Evolutionary conservation across 257 asterid genomes (phyloP), one percentile per base, ranked within the genome.

Genomic region (Craterostigma plantagineum): DNA sequence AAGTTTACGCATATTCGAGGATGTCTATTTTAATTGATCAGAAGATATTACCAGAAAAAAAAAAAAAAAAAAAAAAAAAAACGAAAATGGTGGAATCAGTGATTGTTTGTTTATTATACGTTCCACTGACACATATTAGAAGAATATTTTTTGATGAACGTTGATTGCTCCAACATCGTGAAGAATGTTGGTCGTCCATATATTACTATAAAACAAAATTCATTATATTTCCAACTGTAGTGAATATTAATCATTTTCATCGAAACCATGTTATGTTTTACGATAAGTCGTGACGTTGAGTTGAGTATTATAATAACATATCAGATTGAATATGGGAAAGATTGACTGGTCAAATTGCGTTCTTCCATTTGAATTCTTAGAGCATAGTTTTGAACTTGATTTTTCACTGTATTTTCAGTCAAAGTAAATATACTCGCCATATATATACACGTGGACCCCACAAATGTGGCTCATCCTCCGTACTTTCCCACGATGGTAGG

Each of bases 11-110:
- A n/a, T n/a, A n/a, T n/a, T n/a, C n/a, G n/a, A n/a, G n/a, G 30
- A 23, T 6, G 4, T 23, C 30, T 2, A 23, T 23, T 23, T 23
- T 23, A 2, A 23, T 23, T 2, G 42, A 37, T 47, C 61, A 66
- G 71, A 63, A 66, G 85, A 85, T 74, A 71, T 35, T 70, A 78
- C 41, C n/a, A n/a, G n/a, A n/a, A n/a, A n/a, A n/a, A n/a, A n/a
- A n/a, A n/a, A n/a, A n/a, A n/a, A n/a, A n/a, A n/a, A n/a, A n/a
- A n/a, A n/a, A n/a, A n/a, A 70, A 74, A 63, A 68, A 18, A 10
- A n/a, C 30, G 6, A 23, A 23, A 16, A 16, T 49, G 55, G 81
- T 61, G 72, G 70, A 39, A 53, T 61, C 91, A 68, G 63, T 70
- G 58, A 70, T 77, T 68, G 59, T 51, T 47, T 42, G 61, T 53